Percentiles rank a stretch among this genome's conserved stretches.
Evolutionary conservation across 345 rosid genomes (phyloP).

Genomic region (Carallia brachiata): DNA sequence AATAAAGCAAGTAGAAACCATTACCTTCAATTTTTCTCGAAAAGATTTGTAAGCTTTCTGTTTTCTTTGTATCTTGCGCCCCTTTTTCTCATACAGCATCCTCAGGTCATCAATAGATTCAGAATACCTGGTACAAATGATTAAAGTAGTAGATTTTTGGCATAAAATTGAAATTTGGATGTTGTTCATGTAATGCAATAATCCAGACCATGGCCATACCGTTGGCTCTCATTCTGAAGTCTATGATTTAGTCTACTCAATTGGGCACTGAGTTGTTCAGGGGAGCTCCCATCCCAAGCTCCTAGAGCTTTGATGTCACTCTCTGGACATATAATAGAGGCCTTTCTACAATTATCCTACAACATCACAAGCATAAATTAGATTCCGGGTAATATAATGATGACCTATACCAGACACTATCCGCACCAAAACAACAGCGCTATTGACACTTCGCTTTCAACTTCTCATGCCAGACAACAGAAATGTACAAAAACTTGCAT

Average conservation of each 20-base stretch:
- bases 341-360: slow-evolving; percentile 79
- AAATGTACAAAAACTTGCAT: neutral
- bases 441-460: neutral
- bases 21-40: slow-evolving; percentile 66
- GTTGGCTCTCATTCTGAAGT: slow-evolving; percentile 69
- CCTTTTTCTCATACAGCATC: slow-evolving; percentile 54
- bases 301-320: slow-evolving; percentile 78
- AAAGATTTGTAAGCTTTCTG: slow-evolving; percentile 45
- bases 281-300: slow-evolving; percentile 68
- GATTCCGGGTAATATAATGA: neutral
- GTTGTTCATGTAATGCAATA: slow-evolving; percentile 12
- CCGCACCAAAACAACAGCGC: neutral
- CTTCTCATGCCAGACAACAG: neutral
- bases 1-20: neutral
- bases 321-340: slow-evolving; percentile 92
- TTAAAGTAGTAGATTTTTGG: slow-evolving; percentile 8
- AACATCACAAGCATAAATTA: slow-evolving; percentile 17
- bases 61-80: slow-evolving; percentile 59
- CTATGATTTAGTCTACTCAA: slow-evolving; percentile 61
- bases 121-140: slow-evolving; percentile 55
- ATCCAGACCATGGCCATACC: slow-evolving; percentile 40
- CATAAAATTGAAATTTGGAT: neutral
- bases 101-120: slow-evolving; percentile 89
- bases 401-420: neutral
- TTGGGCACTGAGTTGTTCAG: slow-evolving; percentile 84